Conservation (phyloP, 2,329 filamentous ascomycete genomes). For the Byssoonygena ceratinophila region DNA sequence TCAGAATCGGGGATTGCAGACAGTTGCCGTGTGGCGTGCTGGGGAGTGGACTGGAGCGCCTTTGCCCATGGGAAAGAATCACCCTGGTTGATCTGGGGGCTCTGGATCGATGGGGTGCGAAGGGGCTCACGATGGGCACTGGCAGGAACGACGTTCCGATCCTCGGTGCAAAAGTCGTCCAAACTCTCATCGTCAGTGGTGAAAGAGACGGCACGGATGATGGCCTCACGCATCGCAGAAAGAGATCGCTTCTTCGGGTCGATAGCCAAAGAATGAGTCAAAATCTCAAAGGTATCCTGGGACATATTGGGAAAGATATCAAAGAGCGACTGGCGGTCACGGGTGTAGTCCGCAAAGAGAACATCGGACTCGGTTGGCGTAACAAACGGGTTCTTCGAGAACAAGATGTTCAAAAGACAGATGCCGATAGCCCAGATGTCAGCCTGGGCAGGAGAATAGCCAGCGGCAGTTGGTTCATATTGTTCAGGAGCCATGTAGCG, state of each 20-base stretch:
- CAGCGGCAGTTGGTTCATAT: slow-evolving; percentile 75
- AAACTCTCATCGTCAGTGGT: slow-evolving; percentile 84
- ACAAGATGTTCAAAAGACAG: slow-evolving; percentile 89
- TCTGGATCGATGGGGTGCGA: slow-evolving; percentile 88
- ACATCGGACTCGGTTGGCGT: slow-evolving; percentile 83
- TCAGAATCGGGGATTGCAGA: slow-evolving; percentile 72
- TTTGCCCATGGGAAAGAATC: slow-evolving; percentile 93
- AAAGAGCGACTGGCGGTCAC: slow-evolving; percentile 90
- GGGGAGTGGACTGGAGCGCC: slow-evolving; percentile 66
- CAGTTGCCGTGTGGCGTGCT: slow-evolving; percentile 64
- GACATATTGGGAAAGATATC: slow-evolving; percentile 99
- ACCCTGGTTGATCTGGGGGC: slow-evolving; percentile 61
- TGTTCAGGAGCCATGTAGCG: slow-evolving; percentile 99
- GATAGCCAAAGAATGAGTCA: slow-evolving; percentile 79
- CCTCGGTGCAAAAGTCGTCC: slow-evolving; percentile 85
- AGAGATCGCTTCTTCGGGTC: slow-evolving; percentile 85
- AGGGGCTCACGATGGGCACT: slow-evolving; percentile 86
- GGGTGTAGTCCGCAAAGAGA: slow-evolving; percentile 82
- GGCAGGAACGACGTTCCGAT: slow-evolving; percentile 65
- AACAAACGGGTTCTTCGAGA: slow-evolving; percentile 92
- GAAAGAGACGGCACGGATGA: slow-evolving; percentile 75
- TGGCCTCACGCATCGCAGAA: slow-evolving; percentile 61
- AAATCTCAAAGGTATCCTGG: slow-evolving; percentile 90
- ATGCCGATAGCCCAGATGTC: slow-evolving; percentile 97
- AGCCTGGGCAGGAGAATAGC: slow-evolving; percentile 85